Percentiles rank a stretch among this genome's conserved stretches.
Conservation (phyloP, 345 rosid species). For the Clarkia xantiana region DNA sequence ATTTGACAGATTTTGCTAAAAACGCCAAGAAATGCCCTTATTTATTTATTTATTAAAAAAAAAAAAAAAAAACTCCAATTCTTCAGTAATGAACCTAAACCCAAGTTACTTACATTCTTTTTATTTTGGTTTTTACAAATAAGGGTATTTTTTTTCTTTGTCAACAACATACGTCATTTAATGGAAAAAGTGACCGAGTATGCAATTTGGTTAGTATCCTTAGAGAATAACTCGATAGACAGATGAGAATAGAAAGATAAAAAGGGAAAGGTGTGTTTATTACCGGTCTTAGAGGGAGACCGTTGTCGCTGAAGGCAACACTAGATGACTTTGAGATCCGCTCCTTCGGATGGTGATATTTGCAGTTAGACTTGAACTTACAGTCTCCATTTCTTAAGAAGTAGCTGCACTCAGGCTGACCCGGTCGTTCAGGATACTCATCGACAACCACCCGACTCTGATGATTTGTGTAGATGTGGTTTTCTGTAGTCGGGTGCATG, state of each 20-base stretch:
- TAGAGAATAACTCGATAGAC: neutral
- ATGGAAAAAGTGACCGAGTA: too few species aligned
- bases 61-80: too few species aligned
- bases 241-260: neutral
- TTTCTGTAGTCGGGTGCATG: constrained; percentile 24
- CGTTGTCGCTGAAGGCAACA: constrained; percentile 63
- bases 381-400: constrained; percentile 76
- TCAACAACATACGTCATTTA: too few species aligned
- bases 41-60: too few species aligned
- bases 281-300: constrained; percentile 95
- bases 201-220: too few species aligned
- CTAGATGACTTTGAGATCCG: constrained; percentile 32
- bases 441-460: constrained; percentile 36
- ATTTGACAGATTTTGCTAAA: too few species aligned
- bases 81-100: too few species aligned
- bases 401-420: constrained; percentile 64
- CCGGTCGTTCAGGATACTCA: constrained; percentile 89
- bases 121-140: too few species aligned
- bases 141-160: too few species aligned
- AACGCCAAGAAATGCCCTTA: too few species aligned
- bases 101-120: too few species aligned
- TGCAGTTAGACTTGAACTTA: constrained; percentile 67
- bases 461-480: constrained; percentile 27
- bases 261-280: constrained; percentile 17
- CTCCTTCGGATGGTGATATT: constrained; percentile 75